Evolutionary conservation across 371 early-diverging fungal genomes (phyloP), one percentile per base, ranked within the genome.

Genomic region (Mucor sp.): DNA sequence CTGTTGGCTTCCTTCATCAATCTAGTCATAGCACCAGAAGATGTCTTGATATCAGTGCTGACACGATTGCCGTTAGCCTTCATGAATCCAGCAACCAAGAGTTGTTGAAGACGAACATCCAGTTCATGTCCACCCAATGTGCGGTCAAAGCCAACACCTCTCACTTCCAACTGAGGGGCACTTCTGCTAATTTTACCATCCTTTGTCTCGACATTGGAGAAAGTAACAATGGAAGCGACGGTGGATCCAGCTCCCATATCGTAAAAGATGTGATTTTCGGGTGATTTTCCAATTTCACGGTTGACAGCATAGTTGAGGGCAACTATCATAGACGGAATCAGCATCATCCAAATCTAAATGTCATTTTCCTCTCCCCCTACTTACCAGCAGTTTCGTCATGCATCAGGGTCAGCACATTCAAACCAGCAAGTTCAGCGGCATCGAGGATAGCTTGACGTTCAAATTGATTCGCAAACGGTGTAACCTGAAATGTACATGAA

Each of bases 231-330:
- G 5, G 95, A 91, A 9, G 94, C 97, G 9, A 87, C 90, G 2
- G 98, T 97, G 67, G 91, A 93, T 9, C 96, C 95, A 15, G 98
- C 97, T 5, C 99, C 99, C 94, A 97, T 94, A 81, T 98, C 98
- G 74, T 92, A 97, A 74, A 98, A 95, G 61, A 98, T 78, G 73
- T 97, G 95, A 71, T 90, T 84, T 69, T 96, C 92, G 6, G 91
- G 87, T 35, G 85, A 85, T 48, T 79, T 74, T 7, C 83, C 80
- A 71, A 96, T 93, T 9, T 84, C 81, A 43, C 91, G 80, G 65
- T 78, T 85, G 75, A 94, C 89, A 37, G 95, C 97, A 79, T 94
- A 98, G 82, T 95, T 96, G 43, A 98, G 80, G 5, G 98, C 99
- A 35, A 95, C 97, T 84, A 69, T 3, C 4, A 27, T 28, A 55